A percentile compares a stretch with the other conserved stretches of the same genome.
phyloP scores from a whole-genome alignment of 2,329 filamentous ascomycete species.

The Cryphonectria parasitica region DNA sequence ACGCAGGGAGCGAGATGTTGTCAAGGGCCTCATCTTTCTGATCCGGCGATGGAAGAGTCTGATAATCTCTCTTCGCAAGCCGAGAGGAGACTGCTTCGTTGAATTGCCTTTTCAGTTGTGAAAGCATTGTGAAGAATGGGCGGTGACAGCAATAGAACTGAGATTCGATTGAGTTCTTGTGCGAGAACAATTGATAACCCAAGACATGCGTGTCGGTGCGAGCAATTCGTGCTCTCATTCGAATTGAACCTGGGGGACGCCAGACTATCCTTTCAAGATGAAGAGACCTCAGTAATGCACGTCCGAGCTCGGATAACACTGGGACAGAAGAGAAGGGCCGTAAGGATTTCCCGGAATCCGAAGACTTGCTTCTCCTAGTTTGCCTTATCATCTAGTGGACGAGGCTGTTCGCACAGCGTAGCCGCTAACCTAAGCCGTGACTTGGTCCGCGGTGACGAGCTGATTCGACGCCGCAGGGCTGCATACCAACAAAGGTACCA shows the following conservation, averaged over 20 bases:
- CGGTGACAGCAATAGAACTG: background rate
- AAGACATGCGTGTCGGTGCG: no score
- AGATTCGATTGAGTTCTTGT: background rate
- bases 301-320: background rate
- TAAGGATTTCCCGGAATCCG: background rate
- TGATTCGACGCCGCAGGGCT: background rate
- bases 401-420: background rate
- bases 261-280: background rate
- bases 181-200: background rate
- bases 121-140: background rate
- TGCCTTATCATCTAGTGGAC: background rate
- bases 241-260: background rate
- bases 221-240: background rate
- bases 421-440: background rate
- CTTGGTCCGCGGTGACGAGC: background rate
- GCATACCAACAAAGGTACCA: background rate
- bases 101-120: background rate
- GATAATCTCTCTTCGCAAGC: background rate
- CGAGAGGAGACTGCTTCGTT: background rate
- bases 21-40: background rate
- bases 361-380: background rate
- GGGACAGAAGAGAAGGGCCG: background rate
- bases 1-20: background rate
- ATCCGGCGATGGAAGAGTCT: background rate
- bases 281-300: background rate